phyloP scores from a whole-genome alignment of 805 yeast genomes.

The Saturnispora hagleri region DNA sequence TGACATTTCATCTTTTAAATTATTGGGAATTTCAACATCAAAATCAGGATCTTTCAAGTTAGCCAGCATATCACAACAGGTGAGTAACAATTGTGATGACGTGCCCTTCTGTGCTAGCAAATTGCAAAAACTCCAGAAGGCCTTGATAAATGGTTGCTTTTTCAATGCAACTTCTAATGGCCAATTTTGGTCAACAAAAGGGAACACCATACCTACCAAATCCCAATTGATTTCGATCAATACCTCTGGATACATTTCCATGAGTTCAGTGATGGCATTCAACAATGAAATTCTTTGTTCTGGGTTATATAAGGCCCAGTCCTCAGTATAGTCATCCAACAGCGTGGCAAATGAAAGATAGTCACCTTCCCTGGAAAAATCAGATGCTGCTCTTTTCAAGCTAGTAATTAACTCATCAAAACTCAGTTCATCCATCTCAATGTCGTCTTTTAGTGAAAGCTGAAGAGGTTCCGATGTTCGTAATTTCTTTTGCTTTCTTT shows the following conservation, averaged over 20 bases:
- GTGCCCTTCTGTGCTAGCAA: slow-evolving; percentile 61
- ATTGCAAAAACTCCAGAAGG: slow-evolving; percentile 45
- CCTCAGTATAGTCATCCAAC: slow-evolving; percentile 49
- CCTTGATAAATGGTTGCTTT: slow-evolving; percentile 29
- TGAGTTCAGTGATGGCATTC: slow-evolving; percentile 33
- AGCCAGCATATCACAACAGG: slow-evolving; percentile 55
- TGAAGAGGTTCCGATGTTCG: not conserved
- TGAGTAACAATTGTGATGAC: slow-evolving; percentile 70
- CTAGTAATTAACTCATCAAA: slow-evolving; percentile 4
- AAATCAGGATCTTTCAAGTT: slow-evolving; percentile 21
- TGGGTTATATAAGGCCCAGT: slow-evolving; percentile 35
- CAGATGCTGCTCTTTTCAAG: slow-evolving; percentile 21
- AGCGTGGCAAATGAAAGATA: slow-evolving; percentile 65
- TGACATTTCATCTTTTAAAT: not conserved
- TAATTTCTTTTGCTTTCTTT: not conserved
- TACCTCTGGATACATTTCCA: slow-evolving; percentile 39
- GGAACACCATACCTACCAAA: slow-evolving; percentile 58
- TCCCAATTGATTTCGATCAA: slow-evolving; percentile 83
- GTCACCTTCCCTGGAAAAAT: slow-evolving; percentile 40
- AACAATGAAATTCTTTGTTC: slow-evolving; percentile 47
- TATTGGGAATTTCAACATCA: not conserved
- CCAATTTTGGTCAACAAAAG: slow-evolving; percentile 38
- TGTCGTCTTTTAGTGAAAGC: not conserved
- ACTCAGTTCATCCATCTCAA: not conserved
- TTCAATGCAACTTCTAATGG: slow-evolving; percentile 24